A percentile compares a stretch with the other conserved stretches of the same genome.
Conservation (phyloP, 2,329 filamentous ascomycete species). For the Monosporascus cannonballus region DNA sequence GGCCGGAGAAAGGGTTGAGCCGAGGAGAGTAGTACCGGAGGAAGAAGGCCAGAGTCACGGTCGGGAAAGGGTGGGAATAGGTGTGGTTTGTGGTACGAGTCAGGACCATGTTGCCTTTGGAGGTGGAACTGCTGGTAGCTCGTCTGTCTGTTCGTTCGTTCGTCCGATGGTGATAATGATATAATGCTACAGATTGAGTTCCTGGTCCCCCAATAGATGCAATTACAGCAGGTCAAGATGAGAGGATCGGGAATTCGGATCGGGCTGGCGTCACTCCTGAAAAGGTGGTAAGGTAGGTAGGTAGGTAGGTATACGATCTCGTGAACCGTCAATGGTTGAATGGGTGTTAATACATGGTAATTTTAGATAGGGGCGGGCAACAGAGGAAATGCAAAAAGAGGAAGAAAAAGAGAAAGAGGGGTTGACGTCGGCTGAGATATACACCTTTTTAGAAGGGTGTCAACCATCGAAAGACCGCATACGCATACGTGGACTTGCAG, state of each 20-base stretch:
- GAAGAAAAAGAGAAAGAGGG: no score
- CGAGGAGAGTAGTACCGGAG: constrained; percentile 70
- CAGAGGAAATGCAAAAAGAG: no score
- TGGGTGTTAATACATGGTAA: no score
- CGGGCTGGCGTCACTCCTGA: no score
- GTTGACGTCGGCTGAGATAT: no score
- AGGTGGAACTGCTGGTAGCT: not conserved
- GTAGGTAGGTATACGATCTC: no score
- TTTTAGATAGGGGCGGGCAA: no score
- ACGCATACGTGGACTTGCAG: not conserved
- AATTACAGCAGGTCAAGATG: not conserved
- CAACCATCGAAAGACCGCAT: not conserved
- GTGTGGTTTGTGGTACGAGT: constrained; percentile 61
- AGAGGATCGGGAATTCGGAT: not conserved
- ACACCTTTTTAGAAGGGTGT: not conserved
- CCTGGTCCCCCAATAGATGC: not conserved
- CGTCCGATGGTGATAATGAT: not conserved
- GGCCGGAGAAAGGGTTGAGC: constrained; percentile 72
- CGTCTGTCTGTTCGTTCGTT: not conserved
- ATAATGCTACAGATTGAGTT: not conserved
- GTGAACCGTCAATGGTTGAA: no score
- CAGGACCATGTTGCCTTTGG: constrained; percentile 48
- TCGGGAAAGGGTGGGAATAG: constrained; percentile 77
- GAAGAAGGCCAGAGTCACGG: constrained; percentile 84
- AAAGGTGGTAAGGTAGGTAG: no score